Base-by-base conservation (phyloP, 441 rosid genomes). In the Bocquillonia castaneifolia region DNA sequence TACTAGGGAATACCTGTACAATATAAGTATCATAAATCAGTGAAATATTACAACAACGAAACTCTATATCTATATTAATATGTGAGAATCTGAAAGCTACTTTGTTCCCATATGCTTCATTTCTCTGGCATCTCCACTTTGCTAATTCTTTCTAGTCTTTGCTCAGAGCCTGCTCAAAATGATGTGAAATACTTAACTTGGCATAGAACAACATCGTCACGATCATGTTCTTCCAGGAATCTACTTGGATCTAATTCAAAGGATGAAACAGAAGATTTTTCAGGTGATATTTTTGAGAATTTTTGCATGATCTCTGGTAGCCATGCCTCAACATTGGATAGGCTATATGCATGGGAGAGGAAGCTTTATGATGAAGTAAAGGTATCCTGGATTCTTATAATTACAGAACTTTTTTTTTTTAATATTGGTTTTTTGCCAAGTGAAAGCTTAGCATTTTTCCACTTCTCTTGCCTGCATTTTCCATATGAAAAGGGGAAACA, bases 321-420 rank as follows among this genome's bases (percentile, higher is more conserved):
- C 73, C 97, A 94, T 69, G 99, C 90, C 66, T 94, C 99, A 39
- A 91, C 99, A 20, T 80, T 94, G 80, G 93, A 94, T 77, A 85
- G 97, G 76, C 78, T 93, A 22, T 89, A 79, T 82, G 99, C 99
- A 20, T 93, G 99, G 99, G 99, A 93, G 87, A 82, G 88, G 79
- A 93, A 93, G 79, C 97, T 93, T 79, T 87, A 88, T 58, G 97
- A 94, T 69, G 99, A 94, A 91, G 96, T 94, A 37, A 94, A 94
- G 96, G 99, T 93, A 83, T 66, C 55, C 6, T 63, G 20, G 40
- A 52, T 69, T 72, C 42, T 59, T 53, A 31, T 39, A 10, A 13
- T 26, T 44, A 3, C 47, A 3, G 3, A 22, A 51, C 10, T 10
- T 2, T 23, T 6, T 1, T 26, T 5, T 68, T 32, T 36, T 20